These are phyloP conservation scores for Debaryomyces sp. DNA, from an alignment of 1,139 yeast genomes.

Conservation along the genomic window DNA sequence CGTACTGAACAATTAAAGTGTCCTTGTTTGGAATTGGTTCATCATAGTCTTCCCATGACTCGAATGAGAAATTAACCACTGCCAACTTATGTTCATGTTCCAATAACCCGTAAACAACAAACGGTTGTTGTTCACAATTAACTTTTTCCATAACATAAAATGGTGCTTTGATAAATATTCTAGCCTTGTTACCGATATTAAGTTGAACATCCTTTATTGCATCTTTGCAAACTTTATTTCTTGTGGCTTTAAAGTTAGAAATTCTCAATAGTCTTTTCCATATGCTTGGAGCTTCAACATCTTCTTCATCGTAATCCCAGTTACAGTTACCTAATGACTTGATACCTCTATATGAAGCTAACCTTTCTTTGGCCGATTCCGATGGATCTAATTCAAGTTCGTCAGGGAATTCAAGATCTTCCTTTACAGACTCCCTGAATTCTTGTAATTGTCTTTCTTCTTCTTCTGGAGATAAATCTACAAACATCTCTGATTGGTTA, in stretches of 20 bases:
- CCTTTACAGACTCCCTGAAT: slow-evolving; percentile 71
- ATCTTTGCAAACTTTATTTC: slow-evolving; percentile 68
- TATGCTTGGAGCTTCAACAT: slow-evolving; percentile 71
- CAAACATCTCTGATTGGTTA: slow-evolving; percentile 60
- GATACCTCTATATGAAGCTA: slow-evolving; percentile 81
- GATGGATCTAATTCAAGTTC: slow-evolving; percentile 83
- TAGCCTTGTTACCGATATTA: slow-evolving; percentile 66
- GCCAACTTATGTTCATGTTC: slow-evolving; percentile 87
- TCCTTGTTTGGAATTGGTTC: slow-evolving; percentile 84
- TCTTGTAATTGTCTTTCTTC: slow-evolving; percentile 75
- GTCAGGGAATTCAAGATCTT: slow-evolving; percentile 93
- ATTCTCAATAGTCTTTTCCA: slow-evolving; percentile 80
- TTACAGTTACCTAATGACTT: slow-evolving; percentile 76
- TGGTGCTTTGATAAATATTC: slow-evolving; percentile 66
- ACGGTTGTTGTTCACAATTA: slow-evolving; percentile 47
- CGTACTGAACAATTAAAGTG: slow-evolving; percentile 82
- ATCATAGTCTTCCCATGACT: slow-evolving; percentile 87
- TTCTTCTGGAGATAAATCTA: slow-evolving; percentile 79
- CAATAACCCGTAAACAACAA: slow-evolving; percentile 71
- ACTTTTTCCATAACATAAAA: slow-evolving; percentile 46
- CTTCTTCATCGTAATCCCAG: slow-evolving; percentile 89
- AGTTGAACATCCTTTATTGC: slow-evolving; percentile 60
- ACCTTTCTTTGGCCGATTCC: slow-evolving; percentile 73
- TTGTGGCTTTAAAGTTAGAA: slow-evolving; percentile 76
- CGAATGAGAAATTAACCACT: slow-evolving; percentile 78